A percentile compares a stretch with the other conserved stretches of the same genome.
phyloP scores from a whole-genome alignment of 108 stramenopile genomes.

The Conticribra guillardii region DNA sequence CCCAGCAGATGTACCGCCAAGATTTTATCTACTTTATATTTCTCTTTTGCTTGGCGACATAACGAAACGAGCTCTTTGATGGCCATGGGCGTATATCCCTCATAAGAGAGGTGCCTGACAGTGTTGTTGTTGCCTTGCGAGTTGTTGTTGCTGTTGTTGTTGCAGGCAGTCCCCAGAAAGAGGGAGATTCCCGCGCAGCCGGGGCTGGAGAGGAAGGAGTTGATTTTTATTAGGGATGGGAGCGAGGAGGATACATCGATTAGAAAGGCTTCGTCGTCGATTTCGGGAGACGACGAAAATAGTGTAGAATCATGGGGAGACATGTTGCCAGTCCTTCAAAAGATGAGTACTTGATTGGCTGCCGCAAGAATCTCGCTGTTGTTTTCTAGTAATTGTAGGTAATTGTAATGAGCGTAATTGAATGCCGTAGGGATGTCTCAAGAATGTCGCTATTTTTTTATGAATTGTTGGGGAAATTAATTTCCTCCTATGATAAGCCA shows the following conservation, averaged over 20 bases:
- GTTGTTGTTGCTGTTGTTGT: too few species aligned
- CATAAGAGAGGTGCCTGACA: constrained; percentile 89
- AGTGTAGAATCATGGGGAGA: too few species aligned
- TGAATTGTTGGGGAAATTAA: too few species aligned
- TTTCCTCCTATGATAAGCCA: too few species aligned
- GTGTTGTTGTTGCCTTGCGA: constrained; percentile 83
- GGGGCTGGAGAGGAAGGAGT: constrained; percentile 61
- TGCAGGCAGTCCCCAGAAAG: constrained; percentile 93
- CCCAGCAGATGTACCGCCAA: constrained; percentile 94
- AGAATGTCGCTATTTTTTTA: too few species aligned
- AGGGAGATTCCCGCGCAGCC: constrained; percentile 85
- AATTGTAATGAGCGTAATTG: too few species aligned
- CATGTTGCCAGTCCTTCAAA: too few species aligned
- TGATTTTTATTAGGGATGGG: constrained; percentile 71
- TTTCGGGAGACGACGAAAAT: too few species aligned
- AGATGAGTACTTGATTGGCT: too few species aligned
- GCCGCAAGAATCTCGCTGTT: too few species aligned
- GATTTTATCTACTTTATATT: constrained; percentile 73
- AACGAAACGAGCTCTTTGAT: constrained; percentile 80
- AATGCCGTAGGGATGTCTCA: too few species aligned
- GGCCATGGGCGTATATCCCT: constrained; percentile 98
- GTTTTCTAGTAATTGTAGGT: too few species aligned
- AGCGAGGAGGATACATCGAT: constrained; percentile 51
- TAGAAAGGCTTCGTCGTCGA: constrained; percentile 19
- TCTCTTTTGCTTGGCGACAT: constrained; percentile 71